Evolutionary conservation across 23 red algal species (phyloP).

Genomic region (Gracilariopsis chorda): DNA sequence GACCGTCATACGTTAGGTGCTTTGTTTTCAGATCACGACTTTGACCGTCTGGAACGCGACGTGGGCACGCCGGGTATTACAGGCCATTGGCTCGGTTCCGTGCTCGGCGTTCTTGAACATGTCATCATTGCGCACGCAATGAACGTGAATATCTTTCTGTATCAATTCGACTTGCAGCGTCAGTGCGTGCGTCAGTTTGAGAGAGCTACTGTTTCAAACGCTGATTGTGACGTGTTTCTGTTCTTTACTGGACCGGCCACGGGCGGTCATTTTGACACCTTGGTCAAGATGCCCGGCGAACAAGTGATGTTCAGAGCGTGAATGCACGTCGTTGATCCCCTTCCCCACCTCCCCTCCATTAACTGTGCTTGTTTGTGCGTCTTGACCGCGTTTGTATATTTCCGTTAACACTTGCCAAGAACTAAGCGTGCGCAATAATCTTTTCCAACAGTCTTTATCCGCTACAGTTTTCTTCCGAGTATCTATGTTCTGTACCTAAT

Average conservation of each 20-base stretch:
- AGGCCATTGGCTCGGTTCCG: slow-evolving; percentile 52
- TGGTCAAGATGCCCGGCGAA: slow-evolving; percentile 37
- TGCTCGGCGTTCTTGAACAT: slow-evolving; percentile 42
- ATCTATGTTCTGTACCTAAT: no score
- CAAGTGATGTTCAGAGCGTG: slow-evolving; percentile 2
- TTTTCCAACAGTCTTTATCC: not conserved
- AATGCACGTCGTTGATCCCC: not conserved
- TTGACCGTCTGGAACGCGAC: slow-evolving; percentile 40
- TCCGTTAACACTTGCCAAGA: not conserved
- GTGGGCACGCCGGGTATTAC: slow-evolving; percentile 38
- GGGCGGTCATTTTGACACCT: slow-evolving; percentile 58
- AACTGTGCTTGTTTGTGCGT: no score
- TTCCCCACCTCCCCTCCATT: not conserved
- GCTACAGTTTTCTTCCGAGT: no score
- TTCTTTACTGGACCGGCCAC: slow-evolving; percentile 61
- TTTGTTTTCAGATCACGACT: slow-evolving; percentile 17
- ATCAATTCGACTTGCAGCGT: slow-evolving; percentile 58
- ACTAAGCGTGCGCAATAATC: not conserved
- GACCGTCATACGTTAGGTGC: slow-evolving; percentile 3
- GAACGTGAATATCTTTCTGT: slow-evolving; percentile 55
- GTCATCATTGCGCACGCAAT: slow-evolving; percentile 57
- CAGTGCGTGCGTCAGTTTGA: slow-evolving; percentile 58
- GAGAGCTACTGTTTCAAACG: slow-evolving; percentile 10
- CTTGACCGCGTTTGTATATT: not conserved
- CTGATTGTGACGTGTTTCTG: slow-evolving; percentile 46